Base-by-base conservation (phyloP, 768 basidiomycete genomes). In the Leccinellum albellum region DNA sequence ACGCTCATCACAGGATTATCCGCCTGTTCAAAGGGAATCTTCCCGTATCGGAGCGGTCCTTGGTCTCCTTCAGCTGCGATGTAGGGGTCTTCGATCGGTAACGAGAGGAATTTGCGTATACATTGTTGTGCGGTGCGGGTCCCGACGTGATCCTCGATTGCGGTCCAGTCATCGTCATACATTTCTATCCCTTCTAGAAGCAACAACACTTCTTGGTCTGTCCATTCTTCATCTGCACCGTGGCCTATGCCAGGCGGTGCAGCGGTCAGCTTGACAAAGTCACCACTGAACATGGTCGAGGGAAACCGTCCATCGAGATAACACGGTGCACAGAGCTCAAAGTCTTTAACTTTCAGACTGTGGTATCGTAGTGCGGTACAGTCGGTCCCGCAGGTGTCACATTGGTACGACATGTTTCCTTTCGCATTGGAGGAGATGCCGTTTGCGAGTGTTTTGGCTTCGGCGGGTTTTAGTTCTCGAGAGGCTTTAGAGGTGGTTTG, bases 1-100 rank as follows among this genome's bases (percentile, higher is more conserved):
- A 98, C 97, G 70, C 91, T 93, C 94, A 99, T 94, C 17, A 99
- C 93, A 0, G 97, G 97, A 67, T 98, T 98, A 67, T 99, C 97
- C 5, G 91, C 85, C 70, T 94, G 91, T 64, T 94, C 89, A 69
- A 98, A 97, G 1, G 96, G 96, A 53, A 97, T 80, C 15, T 88
- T 75, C 0, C 86, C 85, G 53, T 86, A 93, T 54, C 88, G 75
- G 45, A 95, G 74, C 1, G 87, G 78, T 9, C 92, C 92, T 75
- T 87, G 82, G 21, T 86, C 84, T 3, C 81, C 89, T 65, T 91
- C 89, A 3, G 83, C 80, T 31, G 85, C 83, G 42, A 98, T 74
- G 70, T 95, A 99, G 15, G 88, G 86, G 65, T 98, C 97, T 72
- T 99, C 97, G 65, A 99, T 99, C 1, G 97, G 97, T 31, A 98